These are phyloP conservation scores for Pseudogymnoascus sp. DNA, from an alignment of 2,329 filamentous ascomycete genomes.

Conservation along the genomic window DNA sequence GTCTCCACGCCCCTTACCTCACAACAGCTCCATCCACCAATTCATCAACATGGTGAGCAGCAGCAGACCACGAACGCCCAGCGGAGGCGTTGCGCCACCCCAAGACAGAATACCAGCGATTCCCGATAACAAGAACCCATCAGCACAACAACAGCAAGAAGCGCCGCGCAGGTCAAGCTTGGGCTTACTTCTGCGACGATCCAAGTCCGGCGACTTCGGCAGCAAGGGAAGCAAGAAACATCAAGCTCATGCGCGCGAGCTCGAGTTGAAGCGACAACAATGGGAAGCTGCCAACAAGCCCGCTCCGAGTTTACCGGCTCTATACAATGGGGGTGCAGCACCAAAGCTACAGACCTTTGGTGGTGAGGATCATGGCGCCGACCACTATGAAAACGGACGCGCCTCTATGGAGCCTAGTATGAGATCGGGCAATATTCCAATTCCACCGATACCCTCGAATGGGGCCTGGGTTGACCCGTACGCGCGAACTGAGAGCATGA, in stretches of 20 bases:
- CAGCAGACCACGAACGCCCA: slow-evolving; percentile 31
- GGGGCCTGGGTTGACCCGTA: slow-evolving; percentile 60
- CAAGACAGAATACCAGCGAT: slow-evolving; percentile 29
- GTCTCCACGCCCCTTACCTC: neutral
- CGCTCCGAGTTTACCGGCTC: slow-evolving; percentile 49
- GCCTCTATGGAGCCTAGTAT: slow-evolving; percentile 45
- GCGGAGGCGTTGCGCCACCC: slow-evolving; percentile 25
- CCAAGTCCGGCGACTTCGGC: slow-evolving; percentile 58
- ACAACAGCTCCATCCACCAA: slow-evolving; percentile 20
- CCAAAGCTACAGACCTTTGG: slow-evolving; percentile 34
- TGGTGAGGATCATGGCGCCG: slow-evolving; percentile 45
- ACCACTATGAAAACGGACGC: slow-evolving; percentile 32
- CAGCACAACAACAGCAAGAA: slow-evolving; percentile 18
- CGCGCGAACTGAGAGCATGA: slow-evolving; percentile 85
- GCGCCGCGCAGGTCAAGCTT: slow-evolving; percentile 40
- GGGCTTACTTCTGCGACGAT: slow-evolving; percentile 56
- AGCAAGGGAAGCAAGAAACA: slow-evolving; percentile 53
- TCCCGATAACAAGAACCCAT: slow-evolving; percentile 28
- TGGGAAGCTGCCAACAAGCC: slow-evolving; percentile 46
- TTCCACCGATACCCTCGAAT: slow-evolving; percentile 46
- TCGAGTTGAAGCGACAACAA: slow-evolving; percentile 47
- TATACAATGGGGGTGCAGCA: slow-evolving; percentile 33
- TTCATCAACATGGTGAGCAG: slow-evolving; percentile 24
- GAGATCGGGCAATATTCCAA: slow-evolving; percentile 34
- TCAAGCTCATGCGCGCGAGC: slow-evolving; percentile 36